Conservation (phyloP, 768 basidiomycete genomes). For the Chlorophyllum brunneum region DNA sequence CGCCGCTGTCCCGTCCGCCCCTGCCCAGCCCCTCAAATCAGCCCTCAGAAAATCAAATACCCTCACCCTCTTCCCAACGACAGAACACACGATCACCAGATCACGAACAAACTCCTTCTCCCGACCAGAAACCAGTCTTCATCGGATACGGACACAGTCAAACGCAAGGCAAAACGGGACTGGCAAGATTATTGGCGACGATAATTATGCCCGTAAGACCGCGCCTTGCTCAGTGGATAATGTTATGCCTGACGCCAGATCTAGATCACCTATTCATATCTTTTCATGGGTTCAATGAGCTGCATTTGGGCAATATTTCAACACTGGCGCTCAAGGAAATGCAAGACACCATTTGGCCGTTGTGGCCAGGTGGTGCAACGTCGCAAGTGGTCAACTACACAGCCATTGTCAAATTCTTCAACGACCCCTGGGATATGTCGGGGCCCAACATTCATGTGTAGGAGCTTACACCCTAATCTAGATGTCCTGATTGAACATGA, state of each 20-base stretch:
- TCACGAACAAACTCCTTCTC: slow-evolving; percentile 13
- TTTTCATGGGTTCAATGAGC: slow-evolving; percentile 61
- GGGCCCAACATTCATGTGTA: slow-evolving; percentile 54
- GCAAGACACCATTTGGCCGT: slow-evolving; percentile 47
- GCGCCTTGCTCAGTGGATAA: not conserved
- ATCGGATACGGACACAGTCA: slow-evolving; percentile 14
- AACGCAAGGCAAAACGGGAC: slow-evolving; percentile 12
- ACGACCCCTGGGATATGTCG: slow-evolving; percentile 63
- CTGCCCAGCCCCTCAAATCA: slow-evolving; percentile 13
- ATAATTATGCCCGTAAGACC: slow-evolving; percentile 6
- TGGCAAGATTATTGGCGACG: slow-evolving; percentile 1
- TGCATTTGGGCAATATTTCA: slow-evolving; percentile 52
- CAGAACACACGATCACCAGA: slow-evolving; percentile 8
- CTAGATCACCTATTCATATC: slow-evolving; percentile 73
- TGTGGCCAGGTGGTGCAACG: slow-evolving; percentile 68
- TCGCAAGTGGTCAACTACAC: slow-evolving; percentile 37
- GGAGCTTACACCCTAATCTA: slow-evolving; percentile 17
- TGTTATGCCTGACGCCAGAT: slow-evolving; percentile 7
- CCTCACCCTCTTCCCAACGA: slow-evolving; percentile 4
- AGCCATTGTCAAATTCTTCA: slow-evolving; percentile 55
- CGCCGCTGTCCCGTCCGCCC: slow-evolving; percentile 6
- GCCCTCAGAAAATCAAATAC: slow-evolving; percentile 12
- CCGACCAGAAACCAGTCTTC: slow-evolving; percentile 9
- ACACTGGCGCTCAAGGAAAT: slow-evolving; percentile 55
- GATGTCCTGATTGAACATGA: slow-evolving; percentile 6